A percentile compares a stretch with the other conserved stretches of the same genome.
Conservation (phyloP, 805 yeast species). For the Myxozyma neotropica region DNA sequence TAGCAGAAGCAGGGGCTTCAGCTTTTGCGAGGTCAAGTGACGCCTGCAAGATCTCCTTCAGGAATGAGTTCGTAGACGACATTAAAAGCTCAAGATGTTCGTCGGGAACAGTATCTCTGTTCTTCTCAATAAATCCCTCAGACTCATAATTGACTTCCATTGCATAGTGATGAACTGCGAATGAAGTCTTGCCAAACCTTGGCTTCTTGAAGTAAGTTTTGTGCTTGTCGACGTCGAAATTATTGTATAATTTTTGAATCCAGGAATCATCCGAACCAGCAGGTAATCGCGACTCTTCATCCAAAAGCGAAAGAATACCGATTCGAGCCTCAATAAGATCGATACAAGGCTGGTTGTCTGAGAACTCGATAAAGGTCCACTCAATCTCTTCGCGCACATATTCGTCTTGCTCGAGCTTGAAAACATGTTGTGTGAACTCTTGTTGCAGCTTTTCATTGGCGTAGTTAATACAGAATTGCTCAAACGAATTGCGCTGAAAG, state of each 20-base stretch:
- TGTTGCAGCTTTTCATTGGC: constrained; percentile 97
- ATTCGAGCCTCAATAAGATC: constrained; percentile 84
- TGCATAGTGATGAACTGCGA: constrained; percentile 91
- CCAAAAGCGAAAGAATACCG: constrained; percentile 85
- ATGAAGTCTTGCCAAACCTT: constrained; percentile 88
- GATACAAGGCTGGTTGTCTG: constrained; percentile 97
- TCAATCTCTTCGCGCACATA: constrained; percentile 88
- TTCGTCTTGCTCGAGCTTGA: constrained; percentile 95
- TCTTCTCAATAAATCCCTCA: constrained; percentile 95
- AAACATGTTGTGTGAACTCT: constrained; percentile 95
- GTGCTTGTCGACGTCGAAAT: constrained; percentile 52
- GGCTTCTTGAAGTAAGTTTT: constrained; percentile 88
- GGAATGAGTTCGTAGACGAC: constrained; percentile 65
- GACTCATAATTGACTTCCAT: constrained; percentile 88
- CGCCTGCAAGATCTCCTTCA: constrained; percentile 64
- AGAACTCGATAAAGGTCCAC: constrained; percentile 94
- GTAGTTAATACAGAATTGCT: constrained; percentile 95
- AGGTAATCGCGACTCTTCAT: constrained; percentile 94
- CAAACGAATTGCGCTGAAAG: constrained; percentile 90
- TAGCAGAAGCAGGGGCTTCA: constrained; percentile 28
- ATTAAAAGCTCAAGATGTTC: constrained; percentile 87
- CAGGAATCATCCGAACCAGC: constrained; percentile 91
- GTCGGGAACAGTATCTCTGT: constrained; percentile 96
- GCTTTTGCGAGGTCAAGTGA: constrained; percentile 44
- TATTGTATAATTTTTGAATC: constrained; percentile 85